Evolutionary conservation across 176 grass and related monocot genomes (phyloP), one percentile per base, ranked within the genome.

Genomic region (Miscanthus lutarioriparius): DNA sequence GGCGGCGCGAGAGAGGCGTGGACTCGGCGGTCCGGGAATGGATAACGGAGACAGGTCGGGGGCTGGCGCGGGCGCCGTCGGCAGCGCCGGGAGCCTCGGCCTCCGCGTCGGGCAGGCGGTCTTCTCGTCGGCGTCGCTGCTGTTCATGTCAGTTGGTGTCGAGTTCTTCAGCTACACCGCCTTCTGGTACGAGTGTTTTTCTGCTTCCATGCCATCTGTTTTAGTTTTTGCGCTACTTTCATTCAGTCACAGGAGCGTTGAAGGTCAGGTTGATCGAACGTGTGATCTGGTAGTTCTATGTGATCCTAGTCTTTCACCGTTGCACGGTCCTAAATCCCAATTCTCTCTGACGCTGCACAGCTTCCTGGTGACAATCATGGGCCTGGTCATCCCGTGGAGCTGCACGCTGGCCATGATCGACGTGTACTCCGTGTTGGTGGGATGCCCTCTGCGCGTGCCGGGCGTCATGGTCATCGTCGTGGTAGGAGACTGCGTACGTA

Each of bases 121-220:
- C 85, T 98, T 93, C 84, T 95, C 95, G 64, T 91, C 92, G 9
- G 91, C 91, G 10, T 89, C 95, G 4, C 91, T 98, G 71, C 87
- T 98, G 68, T 92, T 98, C 89, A 95, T 98, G 91, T 95, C 95
- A 56, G 80, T 98, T 26, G 89, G 91, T 41, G 92, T 98, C 82
- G 92, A 98, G 79, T 95, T 98, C 95, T 95, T 93, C 62, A 95
- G 92, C 89, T 95, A 95, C 35, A 98, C 95, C 12, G 87, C 92
- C 64, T 98, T 98, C 76, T 95, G 92, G 95, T 98, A 80, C 19
- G 67, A 3, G 16, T 39, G 5, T 0, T 1, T 12, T 15, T 38
- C 3, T 59, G 8, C 11, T 1, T 62, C 53, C 16, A 3, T 17
- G 0, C 47, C 6, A 56, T 56, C 17, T 22, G 4, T 19, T 56